These are phyloP conservation scores for Sphenostylis stenocarpa DNA, from an alignment of 306 rosid species.

Conservation along the genomic window DNA sequence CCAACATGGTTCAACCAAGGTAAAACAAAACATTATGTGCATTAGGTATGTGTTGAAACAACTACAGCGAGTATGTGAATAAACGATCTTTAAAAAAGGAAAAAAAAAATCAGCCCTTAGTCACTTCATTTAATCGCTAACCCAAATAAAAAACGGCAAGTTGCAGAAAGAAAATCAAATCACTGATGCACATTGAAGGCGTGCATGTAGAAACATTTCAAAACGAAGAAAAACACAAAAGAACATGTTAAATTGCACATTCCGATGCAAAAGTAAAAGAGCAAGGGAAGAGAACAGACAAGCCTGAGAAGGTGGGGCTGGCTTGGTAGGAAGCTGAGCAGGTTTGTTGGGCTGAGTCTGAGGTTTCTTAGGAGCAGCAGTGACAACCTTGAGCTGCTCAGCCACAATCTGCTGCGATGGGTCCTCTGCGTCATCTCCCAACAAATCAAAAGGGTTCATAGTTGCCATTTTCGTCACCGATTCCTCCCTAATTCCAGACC, in stretches of 20 bases:
- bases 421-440: conserved; percentile 78
- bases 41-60: too few relatives aligned
- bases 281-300: conserved; percentile 32
- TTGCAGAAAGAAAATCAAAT: not conserved
- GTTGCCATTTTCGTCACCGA: conserved; percentile 50
- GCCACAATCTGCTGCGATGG: conserved; percentile 56
- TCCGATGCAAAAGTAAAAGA: not conserved
- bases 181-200: not conserved
- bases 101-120: too few relatives aligned
- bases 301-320: conserved; percentile 68
- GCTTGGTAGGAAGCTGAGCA: conserved; percentile 60
- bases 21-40: too few relatives aligned
- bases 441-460: conserved; percentile 68
- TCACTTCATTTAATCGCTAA: not conserved
- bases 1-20: too few relatives aligned
- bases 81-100: too few relatives aligned
- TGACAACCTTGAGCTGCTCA: conserved; percentile 38
- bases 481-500: not conserved
- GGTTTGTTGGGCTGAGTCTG: conserved; percentile 38
- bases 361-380: conserved; percentile 35
- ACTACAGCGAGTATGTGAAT: too few relatives aligned
- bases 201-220: not conserved
- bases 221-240: too few relatives aligned
- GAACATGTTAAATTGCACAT: not conserved
- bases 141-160: not conserved